A percentile compares a stretch with the other conserved stretches of the same genome.
Evolutionary conservation across 345 rosid species (phyloP).

Genomic region (Reutealis trisperma): DNA sequence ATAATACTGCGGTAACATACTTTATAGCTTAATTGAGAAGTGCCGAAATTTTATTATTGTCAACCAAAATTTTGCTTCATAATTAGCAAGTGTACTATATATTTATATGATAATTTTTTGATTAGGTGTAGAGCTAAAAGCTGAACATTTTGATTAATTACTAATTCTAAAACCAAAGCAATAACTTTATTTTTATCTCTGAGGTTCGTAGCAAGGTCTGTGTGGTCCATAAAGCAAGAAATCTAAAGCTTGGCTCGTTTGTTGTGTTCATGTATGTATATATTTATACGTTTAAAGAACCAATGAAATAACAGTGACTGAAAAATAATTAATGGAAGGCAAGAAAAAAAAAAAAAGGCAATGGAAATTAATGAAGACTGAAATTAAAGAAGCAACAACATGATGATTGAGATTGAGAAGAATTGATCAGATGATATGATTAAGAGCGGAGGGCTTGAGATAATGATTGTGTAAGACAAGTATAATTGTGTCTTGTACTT

Average conservation of each 20-base stretch:
- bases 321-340: constrained; percentile 8
- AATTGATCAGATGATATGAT: constrained; percentile 21
- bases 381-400: no score
- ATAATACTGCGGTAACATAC: no score
- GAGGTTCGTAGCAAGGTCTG: background rate
- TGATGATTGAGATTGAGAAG: background rate
- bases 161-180: background rate
- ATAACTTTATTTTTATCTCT: no score
- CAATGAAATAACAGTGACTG: background rate
- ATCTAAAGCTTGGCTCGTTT: constrained; percentile 18
- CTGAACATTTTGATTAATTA: constrained; percentile 1
- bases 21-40: no score
- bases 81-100: no score
- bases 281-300: background rate
- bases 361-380: background rate
- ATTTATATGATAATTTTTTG: background rate
- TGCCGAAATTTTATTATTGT: no score
- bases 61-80: no score
- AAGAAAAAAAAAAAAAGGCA: background rate
- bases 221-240: constrained; percentile 12
- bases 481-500: constrained; percentile 64
- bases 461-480: constrained; percentile 44
- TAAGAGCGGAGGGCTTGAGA: constrained; percentile 29
- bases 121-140: constrained; percentile 2
- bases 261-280: background rate